Base-by-base conservation (phyloP, 352 stramenopile genomes). In the Albugo candida region DNA sequence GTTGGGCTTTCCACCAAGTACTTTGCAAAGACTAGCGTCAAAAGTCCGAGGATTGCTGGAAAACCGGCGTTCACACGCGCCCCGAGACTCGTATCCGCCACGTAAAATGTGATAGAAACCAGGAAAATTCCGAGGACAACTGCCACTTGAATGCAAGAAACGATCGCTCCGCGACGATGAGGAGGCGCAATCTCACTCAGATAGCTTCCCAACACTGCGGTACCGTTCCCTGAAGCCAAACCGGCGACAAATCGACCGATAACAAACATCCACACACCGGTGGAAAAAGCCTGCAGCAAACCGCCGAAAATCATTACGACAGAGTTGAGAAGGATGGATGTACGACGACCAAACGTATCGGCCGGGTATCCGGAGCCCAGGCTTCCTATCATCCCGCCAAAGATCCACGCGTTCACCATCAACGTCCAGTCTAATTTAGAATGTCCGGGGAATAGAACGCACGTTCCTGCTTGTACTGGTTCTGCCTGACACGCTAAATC, bases 381-480 rank as follows among this genome's bases (percentile, higher is more conserved):
- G 45, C 52, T 51, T 12, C 69, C 67, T 51, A 71, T 16, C 59
- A 75, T 75, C 11, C 59, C 70, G 11, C 66, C 67, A 43, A 76
- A 51, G 48, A 81, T 64, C 67, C 67, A 81, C 16, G 57, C 57
- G 51, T 78, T 76, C 37, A 59, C 58, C 36, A 55, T 64, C 35
- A 63, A 65, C 5, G 59, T 75, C 72, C 72, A 84, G 36, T 82
- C 48, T 5, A 52, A 51, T 8, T 60, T 53, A 0, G 70, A 61
- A 50, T 81, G 70, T 1, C 64, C 64, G 14, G 70, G 62, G 47
- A 82, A 81, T 56, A 79, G 68, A 20, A 79, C 48, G 48, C 67
- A 79, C n/a, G 57, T 67, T 36, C 57, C 64, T 12, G 44, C 17
- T 8, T 40, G 48, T 0, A 79, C 59, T 8, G 66, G 69, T 14